Evolutionary conservation across 257 asterid genomes (phyloP), one percentile per base, ranked within the genome.

Genomic region (Primulina tabacum): DNA sequence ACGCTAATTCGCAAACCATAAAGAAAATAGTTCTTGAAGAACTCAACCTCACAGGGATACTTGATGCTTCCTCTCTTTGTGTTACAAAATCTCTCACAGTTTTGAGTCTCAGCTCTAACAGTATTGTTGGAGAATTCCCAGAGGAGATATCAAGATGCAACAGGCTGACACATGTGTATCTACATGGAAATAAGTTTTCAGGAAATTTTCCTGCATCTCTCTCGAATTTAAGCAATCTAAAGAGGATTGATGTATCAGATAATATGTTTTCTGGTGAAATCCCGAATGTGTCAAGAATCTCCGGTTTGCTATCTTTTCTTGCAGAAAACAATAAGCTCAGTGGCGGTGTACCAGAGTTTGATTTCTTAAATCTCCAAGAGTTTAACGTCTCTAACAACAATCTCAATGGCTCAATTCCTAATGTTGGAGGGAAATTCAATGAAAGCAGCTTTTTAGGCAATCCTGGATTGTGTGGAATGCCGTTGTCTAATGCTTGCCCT

Each of bases 351-450:
- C 92, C 97, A 0, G 26, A 47, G 1, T 84, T 90, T 8, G 82
- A 81, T 61, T 87, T 88, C 84, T 76, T 88, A 12, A 82, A 82
- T 67, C 87, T 90, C 6, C 75, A 53, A 0, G 83, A 76, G 1
- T 90, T 90, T 71, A 87, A 90, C 66, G 95, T 88, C 32, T 88
- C 97, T 10, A 67, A 79, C 82, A 90, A 88, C 77, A 78, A 76
- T 43, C 80, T 90, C 72, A 73, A 69, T 26, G 97, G 96, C 10
- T 77, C 76, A 3, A 43, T 87, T 68, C 92, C 97, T 79, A 78
- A 75, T 67, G 64, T 70, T 30, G 72, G 78, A 20, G 86, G 74
- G n/a, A 67, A 68, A 47, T 83, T 90, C 55, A 37, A 65, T 3
- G 69, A 60, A n/a, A 75, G 81, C 33, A 84, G 90, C 71, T 85